phyloP scores from a whole-genome alignment of 2,329 filamentous ascomycete species.

The Ceratocystis colombiana region DNA sequence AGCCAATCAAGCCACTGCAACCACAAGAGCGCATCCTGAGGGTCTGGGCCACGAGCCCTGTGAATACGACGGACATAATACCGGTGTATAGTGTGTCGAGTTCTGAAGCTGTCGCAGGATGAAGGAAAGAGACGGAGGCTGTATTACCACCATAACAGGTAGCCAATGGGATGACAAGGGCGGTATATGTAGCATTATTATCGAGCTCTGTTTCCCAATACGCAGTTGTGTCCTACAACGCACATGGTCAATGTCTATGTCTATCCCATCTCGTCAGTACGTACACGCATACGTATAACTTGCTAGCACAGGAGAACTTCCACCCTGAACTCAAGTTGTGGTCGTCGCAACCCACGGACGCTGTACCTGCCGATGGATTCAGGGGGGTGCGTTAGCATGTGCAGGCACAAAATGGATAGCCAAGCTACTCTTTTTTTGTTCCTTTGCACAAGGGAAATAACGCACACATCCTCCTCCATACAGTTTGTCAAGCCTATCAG shows the following conservation, averaged over 20 bases:
- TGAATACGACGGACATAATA: background rate
- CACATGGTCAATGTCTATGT: background rate
- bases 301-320: background rate
- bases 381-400: slow-evolving; percentile 9
- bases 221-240: background rate
- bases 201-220: no score
- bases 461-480: no score
- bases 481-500: no score
- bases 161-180: slow-evolving; percentile 1
- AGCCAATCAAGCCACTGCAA: background rate
- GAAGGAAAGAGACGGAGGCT: background rate
- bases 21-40: background rate
- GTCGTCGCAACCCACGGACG: background rate
- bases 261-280: background rate
- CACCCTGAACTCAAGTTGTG: background rate
- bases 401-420: background rate
- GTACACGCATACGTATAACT: background rate
- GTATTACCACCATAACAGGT: background rate
- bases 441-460: no score
- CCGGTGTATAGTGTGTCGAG: background rate
- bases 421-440: no score
- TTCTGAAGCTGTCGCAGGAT: background rate
- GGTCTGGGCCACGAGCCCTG: background rate
- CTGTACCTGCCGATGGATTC: slow-evolving; percentile 13
- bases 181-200: no score